Base-by-base conservation (phyloP, 2,329 filamentous ascomycete species). In the Sporothrix pseudoabietina region DNA sequence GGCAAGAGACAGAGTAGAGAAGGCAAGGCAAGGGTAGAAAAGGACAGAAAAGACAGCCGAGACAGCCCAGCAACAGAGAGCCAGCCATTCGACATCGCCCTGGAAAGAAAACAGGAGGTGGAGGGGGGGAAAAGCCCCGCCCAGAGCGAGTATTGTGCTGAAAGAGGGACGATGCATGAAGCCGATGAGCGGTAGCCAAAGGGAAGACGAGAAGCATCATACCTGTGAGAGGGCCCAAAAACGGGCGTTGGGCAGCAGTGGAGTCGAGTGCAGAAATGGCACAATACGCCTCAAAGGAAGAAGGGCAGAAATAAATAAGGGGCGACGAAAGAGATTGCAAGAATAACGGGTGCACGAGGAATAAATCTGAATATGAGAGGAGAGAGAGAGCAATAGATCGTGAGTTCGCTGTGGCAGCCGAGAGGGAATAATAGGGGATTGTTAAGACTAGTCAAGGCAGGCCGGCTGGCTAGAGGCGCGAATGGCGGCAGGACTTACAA, bases 171-270 rank as follows among this genome's bases (percentile, higher is more conserved):
- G n/a, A 19, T 69, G 69, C 69, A 63, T 47, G 68, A 70, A 44
- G 47, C 32, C 30, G 69, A 49, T 10, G 57, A 44, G 70, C 35
- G 44, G 44, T 19, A 26, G 59, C 54, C 41, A 65, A 54, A 65
- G 44, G 54, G 57, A 59, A 30, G 35, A 65, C 49, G 47, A 22
- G 39, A 12, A 63, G 49, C 69, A 52, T 63, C 47, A 65, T 65
- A 52, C 59, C 57, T 71, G 61, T 69, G 35, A 69, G 41, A 22
- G 44, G 59, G 70, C 26, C 57, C 68, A 54, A 71, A 32, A 32
- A 61, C 32, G 61, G 39, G 32, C 44, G 74, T 75, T 75, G 74
- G 74, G 74, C 74, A 75, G 68, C 74, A 75, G 74, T 74, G 74
- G 73, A 74, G 74, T 69, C 66, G 63, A 52, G 16, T 49, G 39